Percentiles rank a stretch among this genome's conserved stretches.
Evolutionary conservation across 345 rosid species (phyloP).

Genomic region (Eutrema heterophyllum): DNA sequence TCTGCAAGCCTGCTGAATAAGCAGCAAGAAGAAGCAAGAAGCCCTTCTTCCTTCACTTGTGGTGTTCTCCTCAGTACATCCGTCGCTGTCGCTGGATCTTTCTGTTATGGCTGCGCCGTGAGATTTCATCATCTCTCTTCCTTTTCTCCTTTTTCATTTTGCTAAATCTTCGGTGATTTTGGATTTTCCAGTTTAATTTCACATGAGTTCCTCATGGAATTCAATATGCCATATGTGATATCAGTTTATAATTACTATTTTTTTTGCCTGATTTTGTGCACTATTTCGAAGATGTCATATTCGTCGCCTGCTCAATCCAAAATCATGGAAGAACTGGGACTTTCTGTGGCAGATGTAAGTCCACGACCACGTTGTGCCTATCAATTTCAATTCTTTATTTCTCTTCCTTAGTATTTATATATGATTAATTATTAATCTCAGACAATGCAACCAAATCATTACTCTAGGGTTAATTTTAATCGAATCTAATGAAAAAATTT

Average conservation of each 20-base stretch:
- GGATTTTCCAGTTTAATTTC: not conserved
- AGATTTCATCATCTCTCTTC: slow-evolving; percentile 22
- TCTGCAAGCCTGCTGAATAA: slow-evolving; percentile 15
- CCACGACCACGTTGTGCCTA: slow-evolving; percentile 3
- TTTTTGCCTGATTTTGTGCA: not conserved
- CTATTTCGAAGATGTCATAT: slow-evolving; percentile 45
- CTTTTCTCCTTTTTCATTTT: not conserved
- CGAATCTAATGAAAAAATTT: no score
- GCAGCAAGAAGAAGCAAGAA: slow-evolving; percentile 1
- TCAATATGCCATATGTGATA: not conserved
- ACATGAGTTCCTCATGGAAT: not conserved
- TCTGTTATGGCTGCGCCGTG: slow-evolving; percentile 49
- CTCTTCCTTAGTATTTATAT: no score
- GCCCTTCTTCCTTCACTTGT: slow-evolving; percentile 13
- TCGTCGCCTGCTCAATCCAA: slow-evolving; percentile 60
- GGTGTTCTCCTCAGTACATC: slow-evolving; percentile 42
- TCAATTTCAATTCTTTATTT: no score
- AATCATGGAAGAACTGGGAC: slow-evolving; percentile 56
- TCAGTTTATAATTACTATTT: not conserved
- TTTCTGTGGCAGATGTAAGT: slow-evolving; percentile 54
- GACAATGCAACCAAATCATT: no score
- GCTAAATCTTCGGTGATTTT: not conserved
- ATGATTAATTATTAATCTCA: no score
- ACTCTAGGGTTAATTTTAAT: no score
- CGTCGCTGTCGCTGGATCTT: slow-evolving; percentile 50